Conservation (phyloP, 106 monocot genomes). For the Dioscorea zingiberensis region DNA sequence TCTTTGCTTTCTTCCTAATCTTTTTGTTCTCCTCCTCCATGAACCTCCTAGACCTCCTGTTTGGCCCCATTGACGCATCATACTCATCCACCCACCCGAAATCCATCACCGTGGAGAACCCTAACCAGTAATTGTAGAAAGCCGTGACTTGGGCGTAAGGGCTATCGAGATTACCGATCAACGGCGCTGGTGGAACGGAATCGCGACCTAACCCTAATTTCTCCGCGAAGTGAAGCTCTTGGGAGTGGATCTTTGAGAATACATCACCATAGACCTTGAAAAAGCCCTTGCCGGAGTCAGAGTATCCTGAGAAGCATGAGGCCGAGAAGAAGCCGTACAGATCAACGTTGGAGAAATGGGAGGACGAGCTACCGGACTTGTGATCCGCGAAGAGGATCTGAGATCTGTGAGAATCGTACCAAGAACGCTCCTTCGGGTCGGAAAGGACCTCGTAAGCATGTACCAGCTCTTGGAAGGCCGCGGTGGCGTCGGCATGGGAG, state of each 20-base stretch:
- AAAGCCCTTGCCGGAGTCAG: constrained; percentile 72
- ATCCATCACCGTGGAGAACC: constrained; percentile 72
- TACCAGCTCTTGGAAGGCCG: constrained; percentile 91
- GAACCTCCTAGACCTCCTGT: constrained; percentile 48
- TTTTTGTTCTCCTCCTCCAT: constrained; percentile 99
- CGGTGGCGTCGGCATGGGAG: constrained; percentile 40
- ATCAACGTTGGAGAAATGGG: constrained; percentile 41
- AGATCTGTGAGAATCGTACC: constrained; percentile 93
- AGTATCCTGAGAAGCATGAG: constrained; percentile 80
- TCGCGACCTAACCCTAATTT: constrained; percentile 37
- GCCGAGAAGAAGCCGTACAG: constrained; percentile 66
- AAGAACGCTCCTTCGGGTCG: constrained; percentile 74
- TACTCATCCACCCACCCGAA: constrained; percentile 86
- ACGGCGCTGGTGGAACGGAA: constrained; percentile 39
- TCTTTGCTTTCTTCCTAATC: constrained; percentile 67
- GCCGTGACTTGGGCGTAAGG: constrained; percentile 66
- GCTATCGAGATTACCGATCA: constrained; percentile 82
- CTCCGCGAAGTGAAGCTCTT: constrained; percentile 61
- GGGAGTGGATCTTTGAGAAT: constrained; percentile 54
- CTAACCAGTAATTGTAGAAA: constrained; percentile 83
- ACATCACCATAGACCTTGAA: constrained; percentile 90
- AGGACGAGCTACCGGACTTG: constrained; percentile 4
- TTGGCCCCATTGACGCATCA: constrained; percentile 48
- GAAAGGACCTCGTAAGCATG: constrained; percentile 95
- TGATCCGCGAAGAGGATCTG: constrained; percentile 89